phyloP scores from a whole-genome alignment of 352 stramenopile genomes.

The Phytophthora pseudosyringae region DNA sequence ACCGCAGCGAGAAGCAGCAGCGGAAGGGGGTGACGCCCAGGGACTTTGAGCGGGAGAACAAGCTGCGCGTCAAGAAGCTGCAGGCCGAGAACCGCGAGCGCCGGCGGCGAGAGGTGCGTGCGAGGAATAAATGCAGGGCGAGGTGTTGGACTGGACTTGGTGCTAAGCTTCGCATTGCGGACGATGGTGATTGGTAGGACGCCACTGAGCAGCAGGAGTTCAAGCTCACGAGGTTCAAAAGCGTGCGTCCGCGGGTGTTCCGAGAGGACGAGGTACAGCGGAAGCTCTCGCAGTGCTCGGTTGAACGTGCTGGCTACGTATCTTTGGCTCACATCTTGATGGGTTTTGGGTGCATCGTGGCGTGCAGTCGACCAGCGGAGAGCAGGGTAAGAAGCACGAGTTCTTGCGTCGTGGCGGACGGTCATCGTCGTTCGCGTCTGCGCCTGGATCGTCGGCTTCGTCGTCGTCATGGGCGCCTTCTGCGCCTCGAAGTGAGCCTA shows the following conservation, averaged over 20 bases:
- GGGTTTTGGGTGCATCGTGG: not conserved
- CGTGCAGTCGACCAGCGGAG: slow-evolving; percentile 12
- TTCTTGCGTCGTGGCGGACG: slow-evolving; percentile 42
- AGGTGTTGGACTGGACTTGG: not conserved
- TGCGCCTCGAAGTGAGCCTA: slow-evolving; percentile 23
- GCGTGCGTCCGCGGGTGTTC: slow-evolving; percentile 55
- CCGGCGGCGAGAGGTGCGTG: slow-evolving; percentile 49
- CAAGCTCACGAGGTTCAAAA: slow-evolving; percentile 75
- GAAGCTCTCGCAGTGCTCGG: not conserved
- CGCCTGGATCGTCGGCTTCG: slow-evolving; percentile 18
- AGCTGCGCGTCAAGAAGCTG: slow-evolving; percentile 63
- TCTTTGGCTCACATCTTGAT: slow-evolving; percentile 13
- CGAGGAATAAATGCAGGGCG: not conserved
- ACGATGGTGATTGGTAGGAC: slow-evolving; percentile 32
- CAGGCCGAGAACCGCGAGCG: slow-evolving; percentile 67
- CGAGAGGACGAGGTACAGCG: slow-evolving; percentile 37
- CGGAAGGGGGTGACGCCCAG: slow-evolving; percentile 60
- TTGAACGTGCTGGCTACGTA: not conserved
- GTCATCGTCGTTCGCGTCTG: slow-evolving; percentile 11
- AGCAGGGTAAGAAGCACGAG: slow-evolving; percentile 33
- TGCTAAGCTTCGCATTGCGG: slow-evolving; percentile 12
- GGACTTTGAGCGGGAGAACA: slow-evolving; percentile 74
- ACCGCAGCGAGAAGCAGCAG: slow-evolving; percentile 59
- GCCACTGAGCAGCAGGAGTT: slow-evolving; percentile 50
- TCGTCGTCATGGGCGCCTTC: slow-evolving; percentile 17